phyloP scores from a whole-genome alignment of 2,329 filamentous ascomycete genomes.

The Cadophora malorum region DNA sequence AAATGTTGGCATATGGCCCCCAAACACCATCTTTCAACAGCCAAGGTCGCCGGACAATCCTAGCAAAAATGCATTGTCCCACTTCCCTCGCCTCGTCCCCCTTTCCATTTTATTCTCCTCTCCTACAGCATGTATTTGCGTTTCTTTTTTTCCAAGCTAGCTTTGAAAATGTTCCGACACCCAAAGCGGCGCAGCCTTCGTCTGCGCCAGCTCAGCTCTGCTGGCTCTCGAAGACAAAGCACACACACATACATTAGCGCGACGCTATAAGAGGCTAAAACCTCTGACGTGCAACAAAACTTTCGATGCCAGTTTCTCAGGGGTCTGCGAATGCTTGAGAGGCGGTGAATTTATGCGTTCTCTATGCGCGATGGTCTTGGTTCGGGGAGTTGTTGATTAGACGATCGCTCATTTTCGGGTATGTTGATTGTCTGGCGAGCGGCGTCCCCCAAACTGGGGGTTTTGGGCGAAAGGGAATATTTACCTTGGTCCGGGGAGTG shows the following conservation, averaged over 20 bases:
- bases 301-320: neutral
- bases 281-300: conserved; percentile 24
- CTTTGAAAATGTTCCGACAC: neutral
- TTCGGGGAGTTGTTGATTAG: neutral
- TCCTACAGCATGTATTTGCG: neutral
- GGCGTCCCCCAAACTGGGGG: neutral
- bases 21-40: neutral
- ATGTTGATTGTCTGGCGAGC: neutral
- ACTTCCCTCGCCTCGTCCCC: neutral
- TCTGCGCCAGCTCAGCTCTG: neutral
- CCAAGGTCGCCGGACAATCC: neutral
- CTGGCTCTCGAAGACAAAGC: conserved; percentile 3
- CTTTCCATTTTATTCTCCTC: neutral
- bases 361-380: neutral
- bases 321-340: neutral
- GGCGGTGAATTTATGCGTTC: neutral
- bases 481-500: too few relatives aligned
- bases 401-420: neutral
- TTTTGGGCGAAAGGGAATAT: too few relatives aligned
- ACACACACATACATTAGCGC: conserved; percentile 19
- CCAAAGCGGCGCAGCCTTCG: conserved; percentile 2
- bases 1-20: neutral
- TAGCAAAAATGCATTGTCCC: neutral
- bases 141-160: neutral
- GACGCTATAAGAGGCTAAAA: conserved; percentile 23